phyloP scores from a whole-genome alignment of 2,329 filamentous ascomycete species.

The Talaromyces sp. region DNA sequence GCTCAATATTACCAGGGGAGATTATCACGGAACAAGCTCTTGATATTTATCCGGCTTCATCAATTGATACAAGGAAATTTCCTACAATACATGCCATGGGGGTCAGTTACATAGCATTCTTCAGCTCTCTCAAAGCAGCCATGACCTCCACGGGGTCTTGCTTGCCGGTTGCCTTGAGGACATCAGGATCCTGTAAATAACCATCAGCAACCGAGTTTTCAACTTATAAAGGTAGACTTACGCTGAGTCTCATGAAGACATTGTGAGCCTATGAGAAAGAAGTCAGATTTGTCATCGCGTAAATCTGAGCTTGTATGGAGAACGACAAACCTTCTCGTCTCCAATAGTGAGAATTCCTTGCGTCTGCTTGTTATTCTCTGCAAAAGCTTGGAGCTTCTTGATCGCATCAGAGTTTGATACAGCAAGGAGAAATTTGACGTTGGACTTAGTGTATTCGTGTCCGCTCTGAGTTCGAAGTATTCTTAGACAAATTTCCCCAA shows the following conservation, averaged over 20 bases:
- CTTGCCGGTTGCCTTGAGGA: conserved; percentile 80
- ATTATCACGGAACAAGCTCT: background rate
- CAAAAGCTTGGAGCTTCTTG: conserved; percentile 71
- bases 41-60: background rate
- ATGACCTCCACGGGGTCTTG: conserved; percentile 80
- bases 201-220: background rate
- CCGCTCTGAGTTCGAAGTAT: conserved; percentile 60
- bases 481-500: background rate
- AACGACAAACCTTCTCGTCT: conserved; percentile 77
- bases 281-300: conserved; percentile 13
- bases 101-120: conserved; percentile 50
- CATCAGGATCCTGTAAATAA: conserved; percentile 63
- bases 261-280: conserved; percentile 70
- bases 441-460: conserved; percentile 97
- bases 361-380: conserved; percentile 76
- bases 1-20: background rate
- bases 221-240: conserved; percentile 41
- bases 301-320: background rate
- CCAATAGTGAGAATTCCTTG: conserved; percentile 96
- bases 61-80: background rate
- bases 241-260: conserved; percentile 87
- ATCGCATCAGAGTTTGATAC: conserved; percentile 72
- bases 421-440: conserved; percentile 80
- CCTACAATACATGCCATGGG: no score
- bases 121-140: conserved; percentile 81